A percentile compares a stretch with the other conserved stretches of the same genome.
Conservation (phyloP, 768 basidiomycete species). For the Kwoniella bestiolae region DNA sequence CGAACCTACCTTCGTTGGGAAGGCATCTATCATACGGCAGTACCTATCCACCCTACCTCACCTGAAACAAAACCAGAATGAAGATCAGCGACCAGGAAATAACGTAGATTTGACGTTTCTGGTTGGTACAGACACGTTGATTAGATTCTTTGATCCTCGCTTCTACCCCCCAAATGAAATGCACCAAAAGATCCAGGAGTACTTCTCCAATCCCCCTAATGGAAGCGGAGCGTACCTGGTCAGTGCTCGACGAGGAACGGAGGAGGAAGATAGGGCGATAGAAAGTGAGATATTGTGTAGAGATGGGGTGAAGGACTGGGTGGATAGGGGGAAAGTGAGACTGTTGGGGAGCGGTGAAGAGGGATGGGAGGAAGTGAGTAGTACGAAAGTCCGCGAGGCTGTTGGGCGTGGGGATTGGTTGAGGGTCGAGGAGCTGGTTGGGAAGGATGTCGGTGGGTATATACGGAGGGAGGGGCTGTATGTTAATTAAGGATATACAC, state of each 20-base stretch:
- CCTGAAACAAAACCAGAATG: neutral
- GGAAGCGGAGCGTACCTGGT: constrained; percentile 70
- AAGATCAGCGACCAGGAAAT: neutral
- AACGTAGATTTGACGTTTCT: constrained; percentile 65
- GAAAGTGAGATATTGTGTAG: constrained; percentile 53
- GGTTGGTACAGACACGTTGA: constrained; percentile 82
- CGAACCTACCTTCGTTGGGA: constrained; percentile 86
- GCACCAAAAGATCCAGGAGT: constrained; percentile 63
- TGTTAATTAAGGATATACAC: neutral
- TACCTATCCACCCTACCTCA: neutral
- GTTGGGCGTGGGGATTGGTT: constrained; percentile 52
- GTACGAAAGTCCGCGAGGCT: constrained; percentile 67
- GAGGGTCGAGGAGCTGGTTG: constrained; percentile 60
- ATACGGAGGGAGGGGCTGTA: constrained; percentile 61
- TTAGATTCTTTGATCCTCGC: constrained; percentile 72
- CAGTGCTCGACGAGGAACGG: constrained; percentile 66
- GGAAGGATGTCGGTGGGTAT: constrained; percentile 62
- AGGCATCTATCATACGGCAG: constrained; percentile 64
- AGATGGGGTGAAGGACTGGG: constrained; percentile 62
- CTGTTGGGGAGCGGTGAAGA: constrained; percentile 64
- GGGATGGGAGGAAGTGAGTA: constrained; percentile 68
- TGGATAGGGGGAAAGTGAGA: constrained; percentile 63
- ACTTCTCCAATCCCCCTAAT: constrained; percentile 70
- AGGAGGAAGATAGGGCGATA: constrained; percentile 38
- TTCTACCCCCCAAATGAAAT: constrained; percentile 70